Evolutionary conservation across 208 protist genomes (phyloP).

Genomic region (Trypanosoma grayi): DNA sequence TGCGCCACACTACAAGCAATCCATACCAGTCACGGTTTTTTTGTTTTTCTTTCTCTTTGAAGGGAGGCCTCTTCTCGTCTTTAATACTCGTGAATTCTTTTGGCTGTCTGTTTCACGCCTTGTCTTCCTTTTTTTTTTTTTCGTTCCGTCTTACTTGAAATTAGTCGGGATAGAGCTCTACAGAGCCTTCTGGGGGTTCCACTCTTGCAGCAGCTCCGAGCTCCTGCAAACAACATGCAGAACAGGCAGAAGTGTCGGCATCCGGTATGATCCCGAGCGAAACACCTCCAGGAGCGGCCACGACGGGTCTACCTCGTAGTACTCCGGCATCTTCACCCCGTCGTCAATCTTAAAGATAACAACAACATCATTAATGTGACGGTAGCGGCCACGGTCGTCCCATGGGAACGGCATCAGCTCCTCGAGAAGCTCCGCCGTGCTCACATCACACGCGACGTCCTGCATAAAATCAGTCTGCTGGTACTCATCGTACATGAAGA

Average conservation of each 20-base stretch:
- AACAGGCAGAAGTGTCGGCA: conserved; percentile 75
- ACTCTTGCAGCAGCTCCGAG: conserved; percentile 61
- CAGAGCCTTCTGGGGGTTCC: conserved; percentile 29
- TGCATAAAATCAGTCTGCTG: conserved; percentile 91
- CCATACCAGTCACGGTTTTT: no score
- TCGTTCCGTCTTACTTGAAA: no score
- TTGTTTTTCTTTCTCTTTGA: no score
- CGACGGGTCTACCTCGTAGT: conserved; percentile 61
- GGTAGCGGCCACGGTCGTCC: conserved; percentile 69
- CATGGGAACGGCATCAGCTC: conserved; percentile 88
- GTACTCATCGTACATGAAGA: conserved; percentile 95
- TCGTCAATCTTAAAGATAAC: conserved; percentile 87
- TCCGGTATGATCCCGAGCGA: conserved; percentile 61
- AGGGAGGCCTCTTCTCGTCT: no score
- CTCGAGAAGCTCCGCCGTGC: conserved; percentile 54
- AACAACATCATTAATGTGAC: conserved; percentile 50
- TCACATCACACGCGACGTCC: conserved; percentile 81
- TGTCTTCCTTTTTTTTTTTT: background rate
- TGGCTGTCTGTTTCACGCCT: background rate
- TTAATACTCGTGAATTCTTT: no score
- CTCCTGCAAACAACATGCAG: conserved; percentile 65
- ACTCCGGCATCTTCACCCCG: conserved; percentile 70
- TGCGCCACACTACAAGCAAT: no score
- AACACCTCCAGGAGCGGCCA: conserved; percentile 85
- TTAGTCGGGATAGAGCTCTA: no score